Evolutionary conservation across 768 basidiomycete species (phyloP).

Genomic region (Zangia roseola): DNA sequence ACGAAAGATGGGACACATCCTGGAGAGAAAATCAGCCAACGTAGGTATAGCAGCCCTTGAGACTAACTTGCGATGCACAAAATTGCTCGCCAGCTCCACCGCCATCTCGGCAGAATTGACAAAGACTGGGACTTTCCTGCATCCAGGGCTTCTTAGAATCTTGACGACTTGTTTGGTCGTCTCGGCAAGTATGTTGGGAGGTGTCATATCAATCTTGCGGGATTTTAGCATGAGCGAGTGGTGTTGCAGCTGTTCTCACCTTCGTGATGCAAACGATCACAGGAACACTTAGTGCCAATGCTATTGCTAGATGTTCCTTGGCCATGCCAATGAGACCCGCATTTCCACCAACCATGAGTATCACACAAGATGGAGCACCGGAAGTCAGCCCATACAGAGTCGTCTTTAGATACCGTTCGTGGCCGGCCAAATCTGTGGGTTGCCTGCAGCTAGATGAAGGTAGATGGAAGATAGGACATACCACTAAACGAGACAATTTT

Average conservation of each 20-base stretch:
- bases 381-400: slow-evolving; percentile 95
- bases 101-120: slow-evolving; percentile 81
- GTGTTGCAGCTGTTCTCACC: slow-evolving; percentile 38
- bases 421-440: slow-evolving; percentile 83
- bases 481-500: slow-evolving; percentile 96
- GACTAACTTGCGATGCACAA: slow-evolving; percentile 68
- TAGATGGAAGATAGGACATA: slow-evolving; percentile 24
- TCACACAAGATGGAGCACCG: slow-evolving; percentile 87
- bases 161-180: slow-evolving; percentile 92
- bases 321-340: slow-evolving; percentile 91
- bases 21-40: slow-evolving; percentile 29
- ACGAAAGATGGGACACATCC: slow-evolving; percentile 86
- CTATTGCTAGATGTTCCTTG: slow-evolving; percentile 95
- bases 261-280: slow-evolving; percentile 95
- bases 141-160: slow-evolving; percentile 90
- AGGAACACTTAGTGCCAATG: slow-evolving; percentile 90
- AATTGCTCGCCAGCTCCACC: slow-evolving; percentile 71
- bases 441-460: background rate
- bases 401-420: slow-evolving; percentile 90
- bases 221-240: slow-evolving; percentile 1
- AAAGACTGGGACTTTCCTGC: slow-evolving; percentile 84
- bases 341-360: slow-evolving; percentile 94
- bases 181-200: slow-evolving; percentile 85
- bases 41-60: background rate
- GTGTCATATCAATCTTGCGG: slow-evolving; percentile 89